phyloP scores from a whole-genome alignment of 495 filamentous ascomycete genomes.

The Lophiostoma macrostomum region DNA sequence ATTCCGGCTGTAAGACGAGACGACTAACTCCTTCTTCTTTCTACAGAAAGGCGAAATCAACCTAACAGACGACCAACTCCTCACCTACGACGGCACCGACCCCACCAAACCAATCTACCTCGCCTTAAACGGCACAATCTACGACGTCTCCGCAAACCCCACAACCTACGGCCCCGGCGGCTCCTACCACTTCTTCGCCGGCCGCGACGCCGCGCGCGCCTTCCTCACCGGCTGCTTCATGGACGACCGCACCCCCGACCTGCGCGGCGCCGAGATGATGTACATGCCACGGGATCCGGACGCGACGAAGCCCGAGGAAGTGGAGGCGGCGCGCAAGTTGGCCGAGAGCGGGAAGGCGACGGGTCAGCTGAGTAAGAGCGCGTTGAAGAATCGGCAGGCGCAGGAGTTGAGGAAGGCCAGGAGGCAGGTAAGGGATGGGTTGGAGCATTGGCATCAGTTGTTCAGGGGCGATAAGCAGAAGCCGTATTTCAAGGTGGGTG shows the following conservation, averaged over 20 bases:
- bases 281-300: no score
- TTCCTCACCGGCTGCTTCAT: slow-evolving; percentile 98
- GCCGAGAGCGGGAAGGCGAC: slow-evolving; percentile 51
- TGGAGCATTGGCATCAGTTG: slow-evolving; percentile 69
- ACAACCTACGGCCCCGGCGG: slow-evolving; percentile 86
- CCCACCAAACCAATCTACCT: slow-evolving; percentile 77
- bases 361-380: no score
- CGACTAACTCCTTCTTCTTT: background rate
- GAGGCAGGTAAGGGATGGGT: slow-evolving; percentile 52
- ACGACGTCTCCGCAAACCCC: slow-evolving; percentile 78
- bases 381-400: slow-evolving; percentile 46
- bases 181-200: slow-evolving; percentile 82
- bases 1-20: no score
- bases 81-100: slow-evolving; percentile 75
- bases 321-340: no score
- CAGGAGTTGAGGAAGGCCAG: slow-evolving; percentile 51
- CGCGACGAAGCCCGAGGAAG: no score
- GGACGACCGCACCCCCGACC: slow-evolving; percentile 75
- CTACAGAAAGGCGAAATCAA: slow-evolving; percentile 51
- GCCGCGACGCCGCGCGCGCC: slow-evolving; percentile 79
- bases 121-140: slow-evolving; percentile 89
- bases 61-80: slow-evolving; percentile 72
- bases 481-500: slow-evolving; percentile 43
- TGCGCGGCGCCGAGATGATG: slow-evolving; percentile 85
- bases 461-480: slow-evolving; percentile 58